Evolutionary conservation across 83 land plant genomes (phyloP), one percentile per base, ranked within the genome.

Genomic region (Isoetes engelmannii): DNA sequence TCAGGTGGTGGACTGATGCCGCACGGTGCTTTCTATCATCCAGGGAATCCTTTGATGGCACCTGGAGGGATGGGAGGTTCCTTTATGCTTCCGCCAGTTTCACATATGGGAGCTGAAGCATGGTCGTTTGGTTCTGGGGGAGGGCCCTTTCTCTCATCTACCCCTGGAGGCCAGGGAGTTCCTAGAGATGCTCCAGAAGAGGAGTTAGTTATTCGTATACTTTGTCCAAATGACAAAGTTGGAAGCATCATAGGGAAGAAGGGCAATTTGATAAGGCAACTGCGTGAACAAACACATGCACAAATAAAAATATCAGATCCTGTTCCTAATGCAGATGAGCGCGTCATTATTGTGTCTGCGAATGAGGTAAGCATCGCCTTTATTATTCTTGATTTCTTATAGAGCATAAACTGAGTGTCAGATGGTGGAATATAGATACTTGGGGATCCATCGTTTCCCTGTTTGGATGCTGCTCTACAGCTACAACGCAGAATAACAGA

Each of bases 161-260:
- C 0, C 7, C 54, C 37, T 6, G 7, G 49, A 0, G 49, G 74
- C 42, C 28, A 68, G 74, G 61, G 69, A 15, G 17, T 61, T 43
- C 54, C 45, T 44, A 47, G 69, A 45, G 28, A 48, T 67, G 65
- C 10, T 10, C 57, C 42, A 58, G 88, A 86, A 13, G 81, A 77
- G 7, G 67, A 64, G 53, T 47, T 64, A 7, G 65, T 86, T 5
- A 80, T 80, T 68, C 77, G 88, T 1, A 76, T 83, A 46, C 81
- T 87, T 44, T 87, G 92, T 55, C 81, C 84, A 12, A 68, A 57
- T 4, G 80, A 75, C 7, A 87, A 81, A 68, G 79, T 87, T 45
- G 89, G 89, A 4, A 59, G 81, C 65, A 83, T 87, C 4, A 81
- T 85, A 64, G 89, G 91, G 17, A 83, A 77, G 72, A 86, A 88